Evolutionary conservation across 306 rosid genomes (phyloP), one percentile per base, ranked within the genome.

Genomic region (Crotalaria pallida): DNA sequence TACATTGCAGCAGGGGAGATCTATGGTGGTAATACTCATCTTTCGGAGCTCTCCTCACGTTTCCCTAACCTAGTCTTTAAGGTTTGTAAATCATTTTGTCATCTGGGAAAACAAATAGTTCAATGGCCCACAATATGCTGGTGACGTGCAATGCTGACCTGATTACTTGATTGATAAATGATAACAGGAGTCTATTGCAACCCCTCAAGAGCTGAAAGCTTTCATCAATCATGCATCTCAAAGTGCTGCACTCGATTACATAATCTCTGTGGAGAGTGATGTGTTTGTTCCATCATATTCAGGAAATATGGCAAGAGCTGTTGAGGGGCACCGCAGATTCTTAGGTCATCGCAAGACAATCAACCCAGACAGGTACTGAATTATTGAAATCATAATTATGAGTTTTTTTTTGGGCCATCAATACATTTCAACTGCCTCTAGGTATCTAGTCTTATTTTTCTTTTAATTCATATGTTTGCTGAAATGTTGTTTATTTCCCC

Each of bases 251-350:
- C 82, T 94, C 41, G 98, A 94, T 84, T 90, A 90, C 84, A 79
- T 94, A 73, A 86, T 90, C 79, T 94, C 95, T 62, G 77, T 88
- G 3, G 92, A 90, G 89, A 88, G 98, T 64, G 95, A 90, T 78
- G 92, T 94, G 69, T 94, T 94, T 75, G 67, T 88, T 56, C 95
- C 98, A 22, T 74, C 98, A 52, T 74, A 94, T 81, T 84, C 96
- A 3, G 98, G 98, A 72, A 91, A 94, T 81, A 90, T 94, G 98
- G 97, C 96, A 44, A 83, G 96, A 80, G 89, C 98, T 34, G 97
- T 94, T 31, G 97, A 90, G 88, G 98, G 98, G 10, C 97, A 94
- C 73, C 96, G 97, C 11, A 84, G 97, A 77, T 94, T 84, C 82
- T 75, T 94, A 67, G 95, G 96, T 33, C 94, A 94, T 76, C 90